Base-by-base conservation (phyloP, 116 monocot genomes). In the Thalassia testudinum region DNA sequence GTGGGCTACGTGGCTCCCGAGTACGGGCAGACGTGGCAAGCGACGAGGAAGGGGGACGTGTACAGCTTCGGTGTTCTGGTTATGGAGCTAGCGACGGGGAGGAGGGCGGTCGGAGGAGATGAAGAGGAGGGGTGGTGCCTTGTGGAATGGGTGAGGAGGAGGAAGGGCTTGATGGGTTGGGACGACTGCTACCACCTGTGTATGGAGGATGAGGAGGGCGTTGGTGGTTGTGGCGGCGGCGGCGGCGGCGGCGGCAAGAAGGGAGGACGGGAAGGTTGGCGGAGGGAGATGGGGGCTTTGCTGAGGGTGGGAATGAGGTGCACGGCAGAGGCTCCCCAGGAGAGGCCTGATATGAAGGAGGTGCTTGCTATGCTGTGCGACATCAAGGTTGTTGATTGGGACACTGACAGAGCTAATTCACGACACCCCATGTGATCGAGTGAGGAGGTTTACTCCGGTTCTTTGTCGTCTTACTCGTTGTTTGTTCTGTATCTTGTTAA, bases 1-100 rank as follows among this genome's bases (percentile, higher is more conserved):
- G 74, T 82, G 18, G 92, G 92, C 12, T 92, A 92, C 59, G 82
- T 92, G 54, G 86, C 91, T 1, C 91, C 91, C 7, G 91, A 91
- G 58, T 85, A 91, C 50, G 74, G 68, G 0, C 71, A 73, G 13
- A 82, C 73, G 49, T 78, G 85, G 71, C 64, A 62, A 42, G 91
- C 81, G 0, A 85, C 85, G 21, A 76, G 82, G 7, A 76, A 71
- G 52, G 91, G 82, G 20, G 91, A 91, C 63, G 91, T 82, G 56
- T 91, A 91, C 34, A 91, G 91, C 44, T 91, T 71, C 42, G 85
- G 91, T 10, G 85, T 91, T 61, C 49, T 91, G 61, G 50, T 53
- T 37, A 78, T 82, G 82, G 91, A 91, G 74, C 67, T 91, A 61
- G 85, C 91, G 47, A 76, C 78, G 26, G 91, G 91, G 27, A 49